Percentiles rank a stretch among this genome's conserved stretches.
Conservation (phyloP, 257 asterid genomes). For the Solanum ahanhuiri region DNA sequence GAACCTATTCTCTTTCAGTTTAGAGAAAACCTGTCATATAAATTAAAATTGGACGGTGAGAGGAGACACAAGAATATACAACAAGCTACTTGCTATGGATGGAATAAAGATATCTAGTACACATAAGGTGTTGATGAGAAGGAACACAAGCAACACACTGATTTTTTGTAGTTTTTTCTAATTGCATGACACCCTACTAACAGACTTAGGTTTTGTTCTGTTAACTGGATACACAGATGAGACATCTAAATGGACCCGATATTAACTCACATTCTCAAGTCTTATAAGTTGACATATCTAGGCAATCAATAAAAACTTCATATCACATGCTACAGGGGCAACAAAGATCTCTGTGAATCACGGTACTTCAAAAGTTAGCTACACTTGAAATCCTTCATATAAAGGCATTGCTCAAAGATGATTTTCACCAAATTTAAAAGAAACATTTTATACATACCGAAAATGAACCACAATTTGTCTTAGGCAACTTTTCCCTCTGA, state of each 20-base stretch:
- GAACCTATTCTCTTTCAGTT: conserved; percentile 64
- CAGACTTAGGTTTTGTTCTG: background rate
- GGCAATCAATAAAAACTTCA: background rate
- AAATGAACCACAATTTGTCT: background rate
- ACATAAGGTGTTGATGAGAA: background rate
- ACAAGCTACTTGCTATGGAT: background rate
- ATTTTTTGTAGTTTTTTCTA: background rate
- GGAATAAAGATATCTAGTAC: background rate
- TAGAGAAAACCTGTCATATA: conserved; percentile 61
- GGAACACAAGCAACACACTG: background rate
- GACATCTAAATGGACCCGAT: background rate
- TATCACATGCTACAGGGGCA: background rate
- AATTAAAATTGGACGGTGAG: background rate
- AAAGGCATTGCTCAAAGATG: background rate
- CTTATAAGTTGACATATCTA: background rate
- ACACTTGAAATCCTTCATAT: background rate
- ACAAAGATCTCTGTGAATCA: background rate
- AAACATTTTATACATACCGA: background rate
- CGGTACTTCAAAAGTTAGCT: background rate
- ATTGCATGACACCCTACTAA: background rate
- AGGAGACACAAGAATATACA: background rate
- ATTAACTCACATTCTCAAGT: background rate
- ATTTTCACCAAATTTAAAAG: background rate
- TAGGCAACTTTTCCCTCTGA: background rate
- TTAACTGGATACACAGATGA: background rate